phyloP scores from a whole-genome alignment of 192 early-diverging fungal species.

The Coemansia sp. region DNA sequence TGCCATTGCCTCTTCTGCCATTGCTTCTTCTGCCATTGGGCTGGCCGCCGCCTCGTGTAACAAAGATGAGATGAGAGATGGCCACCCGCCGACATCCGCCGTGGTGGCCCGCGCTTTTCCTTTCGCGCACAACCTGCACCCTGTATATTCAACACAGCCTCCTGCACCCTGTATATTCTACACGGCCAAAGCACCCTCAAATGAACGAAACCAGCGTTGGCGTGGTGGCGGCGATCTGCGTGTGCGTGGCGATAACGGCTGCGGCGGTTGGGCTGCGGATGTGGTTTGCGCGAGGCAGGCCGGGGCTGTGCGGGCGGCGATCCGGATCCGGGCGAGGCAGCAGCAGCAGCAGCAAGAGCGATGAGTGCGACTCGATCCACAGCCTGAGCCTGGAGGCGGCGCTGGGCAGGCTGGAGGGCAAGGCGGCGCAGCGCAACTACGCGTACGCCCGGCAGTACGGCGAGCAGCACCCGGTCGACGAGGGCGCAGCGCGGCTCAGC shows the following conservation, averaged over 20 bases:
- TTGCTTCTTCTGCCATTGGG: too few relatives aligned
- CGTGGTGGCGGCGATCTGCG: conserved; percentile 28
- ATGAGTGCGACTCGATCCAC: conserved; percentile 22
- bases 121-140: too few relatives aligned
- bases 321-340: neutral
- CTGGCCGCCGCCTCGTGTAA: too few relatives aligned
- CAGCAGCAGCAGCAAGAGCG: neutral
- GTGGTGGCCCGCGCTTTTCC: too few relatives aligned
- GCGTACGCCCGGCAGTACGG: conserved; percentile 59
- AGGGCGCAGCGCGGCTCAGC: conserved; percentile 36
- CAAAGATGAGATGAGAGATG: too few relatives aligned
- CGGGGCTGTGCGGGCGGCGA: conserved; percentile 5
- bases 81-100: too few relatives aligned
- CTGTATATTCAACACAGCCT: too few relatives aligned
- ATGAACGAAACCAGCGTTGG: conserved; percentile 27
- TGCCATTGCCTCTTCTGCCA: too few relatives aligned
- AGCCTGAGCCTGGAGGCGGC: conserved; percentile 32
- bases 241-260: conserved; percentile 14
- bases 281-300: conserved; percentile 3
- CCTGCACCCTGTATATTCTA: neutral
- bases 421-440: conserved; percentile 38
- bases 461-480: conserved; percentile 51
- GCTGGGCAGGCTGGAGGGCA: conserved; percentile 29
- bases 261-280: conserved; percentile 15
- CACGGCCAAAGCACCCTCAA: neutral